Evolutionary conservation across 2,329 filamentous ascomycete species (phyloP).

Genomic region (Colletotrichum sidae): DNA sequence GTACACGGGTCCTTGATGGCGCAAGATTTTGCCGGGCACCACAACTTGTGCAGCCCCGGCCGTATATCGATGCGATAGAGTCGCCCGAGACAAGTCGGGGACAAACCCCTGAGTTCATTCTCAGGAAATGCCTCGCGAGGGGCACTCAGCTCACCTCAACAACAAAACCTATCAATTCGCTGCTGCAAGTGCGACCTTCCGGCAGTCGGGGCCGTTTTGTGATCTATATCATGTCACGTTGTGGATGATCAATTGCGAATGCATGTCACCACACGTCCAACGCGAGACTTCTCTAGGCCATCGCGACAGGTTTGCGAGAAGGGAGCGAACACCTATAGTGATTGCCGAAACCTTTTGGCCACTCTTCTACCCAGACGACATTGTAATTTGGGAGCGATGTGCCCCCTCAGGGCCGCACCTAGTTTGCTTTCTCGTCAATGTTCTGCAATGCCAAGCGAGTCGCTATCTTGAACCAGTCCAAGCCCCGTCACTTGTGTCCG

Average conservation of each 20-base stretch:
- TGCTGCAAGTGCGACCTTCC: conserved; percentile 20
- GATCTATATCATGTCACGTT: conserved; percentile 13
- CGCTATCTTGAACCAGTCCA: neutral
- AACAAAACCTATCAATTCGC: neutral
- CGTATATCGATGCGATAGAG: neutral
- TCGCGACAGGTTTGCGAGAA: neutral
- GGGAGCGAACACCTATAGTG: too few species aligned
- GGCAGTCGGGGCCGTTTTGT: conserved; percentile 13
- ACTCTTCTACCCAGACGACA: too few species aligned
- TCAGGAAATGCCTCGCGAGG: neutral
- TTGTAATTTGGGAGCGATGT: neutral
- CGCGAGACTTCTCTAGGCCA: neutral
- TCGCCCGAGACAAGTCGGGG: neutral
- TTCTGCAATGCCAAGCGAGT: neutral
- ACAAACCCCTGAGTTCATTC: neutral
- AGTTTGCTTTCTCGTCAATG: neutral
- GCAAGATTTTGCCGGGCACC: neutral
- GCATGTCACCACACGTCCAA: conserved; percentile 13
- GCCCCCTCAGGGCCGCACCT: neutral
- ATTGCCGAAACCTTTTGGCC: too few species aligned
- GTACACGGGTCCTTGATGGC: conserved; percentile 19
- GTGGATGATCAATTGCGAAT: conserved; percentile 16
- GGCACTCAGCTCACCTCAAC: neutral
- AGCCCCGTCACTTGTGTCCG: neutral
- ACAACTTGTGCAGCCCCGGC: neutral